phyloP scores from a whole-genome alignment of 2,329 filamentous ascomycete species.

The Sordariomycetes sp. region DNA sequence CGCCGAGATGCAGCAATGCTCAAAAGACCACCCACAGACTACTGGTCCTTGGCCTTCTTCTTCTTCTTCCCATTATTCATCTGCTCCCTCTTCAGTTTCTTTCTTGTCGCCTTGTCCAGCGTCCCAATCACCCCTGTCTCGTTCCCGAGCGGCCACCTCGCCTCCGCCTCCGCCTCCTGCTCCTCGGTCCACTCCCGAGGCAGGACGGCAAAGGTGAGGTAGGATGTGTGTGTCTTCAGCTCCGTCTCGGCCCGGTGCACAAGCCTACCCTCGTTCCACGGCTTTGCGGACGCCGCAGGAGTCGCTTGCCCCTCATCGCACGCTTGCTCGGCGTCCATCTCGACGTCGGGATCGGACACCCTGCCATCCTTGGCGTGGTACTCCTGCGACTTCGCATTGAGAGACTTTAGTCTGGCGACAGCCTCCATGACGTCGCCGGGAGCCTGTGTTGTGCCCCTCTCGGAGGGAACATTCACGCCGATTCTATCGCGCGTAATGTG shows the following conservation, averaged over 20 bases:
- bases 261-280: conserved; percentile 67
- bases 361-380: conserved; percentile 38
- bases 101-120: conserved; percentile 41
- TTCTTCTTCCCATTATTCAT: conserved; percentile 35
- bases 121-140: conserved; percentile 41
- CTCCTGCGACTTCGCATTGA: conserved; percentile 58
- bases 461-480: conserved; percentile 53
- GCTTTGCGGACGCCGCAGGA: conserved; percentile 22
- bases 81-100: conserved; percentile 45
- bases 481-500: conserved; percentile 75
- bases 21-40: neutral
- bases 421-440: conserved; percentile 73
- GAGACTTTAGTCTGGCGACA: conserved; percentile 57
- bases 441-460: conserved; percentile 59
- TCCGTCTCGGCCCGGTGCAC: conserved; percentile 77
- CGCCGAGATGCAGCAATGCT: neutral
- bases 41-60: conserved; percentile 14
- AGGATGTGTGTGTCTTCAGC: conserved; percentile 93
- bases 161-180: conserved; percentile 60
- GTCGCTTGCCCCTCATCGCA: conserved; percentile 13
- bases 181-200: conserved; percentile 78
- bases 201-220: conserved; percentile 83
- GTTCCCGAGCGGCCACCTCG: conserved; percentile 51
- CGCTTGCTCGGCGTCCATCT: conserved; percentile 8
- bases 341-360: conserved; percentile 13